phyloP scores from a whole-genome alignment of 257 asterid genomes.

The Lithospermum erythrorhizon region DNA sequence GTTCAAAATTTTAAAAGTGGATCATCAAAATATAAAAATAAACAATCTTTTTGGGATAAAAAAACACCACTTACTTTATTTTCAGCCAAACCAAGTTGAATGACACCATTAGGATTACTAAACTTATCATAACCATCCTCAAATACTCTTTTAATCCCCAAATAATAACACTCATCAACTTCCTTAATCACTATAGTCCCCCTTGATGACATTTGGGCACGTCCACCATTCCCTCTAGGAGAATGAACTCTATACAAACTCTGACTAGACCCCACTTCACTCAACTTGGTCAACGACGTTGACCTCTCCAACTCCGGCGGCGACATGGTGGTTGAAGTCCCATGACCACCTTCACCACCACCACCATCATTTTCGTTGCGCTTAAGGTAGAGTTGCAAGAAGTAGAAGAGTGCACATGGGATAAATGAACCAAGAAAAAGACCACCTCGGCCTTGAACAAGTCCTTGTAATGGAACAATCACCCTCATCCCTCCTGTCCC shows the following conservation, averaged over 20 bases:
- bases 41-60: not conserved
- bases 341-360: not conserved
- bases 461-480: slow-evolving; percentile 64
- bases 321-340: no score
- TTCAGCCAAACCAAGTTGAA: slow-evolving; percentile 49
- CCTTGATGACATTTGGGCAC: slow-evolving; percentile 35
- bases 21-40: no score
- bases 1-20: no score
- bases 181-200: slow-evolving; percentile 32
- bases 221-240: slow-evolving; percentile 32
- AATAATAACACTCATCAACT: not conserved
- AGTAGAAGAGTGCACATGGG: slow-evolving; percentile 66
- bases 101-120: slow-evolving; percentile 43
- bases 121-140: no score
- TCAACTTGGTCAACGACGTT: no score
- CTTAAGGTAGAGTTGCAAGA: slow-evolving; percentile 49
- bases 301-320: no score
- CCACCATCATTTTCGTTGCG: slow-evolving; percentile 21
- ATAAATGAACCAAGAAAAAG: slow-evolving; percentile 49
- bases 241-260: slow-evolving; percentile 47
- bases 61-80: slow-evolving; percentile 34
- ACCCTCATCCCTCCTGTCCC: slow-evolving; percentile 56
- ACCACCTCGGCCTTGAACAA: slow-evolving; percentile 66
- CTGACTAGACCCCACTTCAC: no score
- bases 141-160: no score